Evolutionary conservation across 306 rosid genomes (phyloP), one percentile per base, ranked within the genome.

Genomic region (Clitoria ternatea): DNA sequence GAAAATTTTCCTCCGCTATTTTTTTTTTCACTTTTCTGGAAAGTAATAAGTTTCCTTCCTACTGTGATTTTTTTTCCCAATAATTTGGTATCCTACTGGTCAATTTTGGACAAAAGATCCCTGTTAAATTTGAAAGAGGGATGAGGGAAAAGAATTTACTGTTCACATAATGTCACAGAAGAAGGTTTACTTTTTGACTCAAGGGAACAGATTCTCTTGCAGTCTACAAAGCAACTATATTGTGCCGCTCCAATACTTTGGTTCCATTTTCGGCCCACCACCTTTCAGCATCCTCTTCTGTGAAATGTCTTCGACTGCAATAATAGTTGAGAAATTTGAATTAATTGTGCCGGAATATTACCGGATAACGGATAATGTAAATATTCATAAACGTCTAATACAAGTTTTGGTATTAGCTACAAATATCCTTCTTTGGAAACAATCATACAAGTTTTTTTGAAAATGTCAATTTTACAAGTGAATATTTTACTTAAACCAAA

Each of bases 261-360:
- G 80, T 43, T 23, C 92, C 96, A 49, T 90, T 78, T 83, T 94
- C 92, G 42, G 92, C 76, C 98, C 98, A 94, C 98, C 98, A 94
- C 61, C 77, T 84, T 35, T 89, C 95, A 17, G 98, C 96, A 78
- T 85, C 75, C 54, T 83, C 89, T 88, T 87, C 89, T 0, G 95
- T 85, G 76, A 90, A 94, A 81, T 89, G 95, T 83, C 72, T 90
- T 73, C 98, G 91, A 68, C 98, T 94, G 97, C 37, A 40, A 81
- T 73, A 42, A 27, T 35, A 75, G 52, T 12, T 24, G 63, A 77
- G 35, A 70, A 70, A 11, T 73, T 43, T 33, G 65, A 77, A 53
- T 69, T 73, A 53, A 76, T 40, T 29, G 49, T 32, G 70, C 82
- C 29, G 26, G 29, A 59, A 57, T 62, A 73, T 54, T 37, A 52